Percentiles rank a stretch among this genome's conserved stretches.
phyloP scores from a whole-genome alignment of 768 basidiomycete species.

The Serendipita sp. region DNA sequence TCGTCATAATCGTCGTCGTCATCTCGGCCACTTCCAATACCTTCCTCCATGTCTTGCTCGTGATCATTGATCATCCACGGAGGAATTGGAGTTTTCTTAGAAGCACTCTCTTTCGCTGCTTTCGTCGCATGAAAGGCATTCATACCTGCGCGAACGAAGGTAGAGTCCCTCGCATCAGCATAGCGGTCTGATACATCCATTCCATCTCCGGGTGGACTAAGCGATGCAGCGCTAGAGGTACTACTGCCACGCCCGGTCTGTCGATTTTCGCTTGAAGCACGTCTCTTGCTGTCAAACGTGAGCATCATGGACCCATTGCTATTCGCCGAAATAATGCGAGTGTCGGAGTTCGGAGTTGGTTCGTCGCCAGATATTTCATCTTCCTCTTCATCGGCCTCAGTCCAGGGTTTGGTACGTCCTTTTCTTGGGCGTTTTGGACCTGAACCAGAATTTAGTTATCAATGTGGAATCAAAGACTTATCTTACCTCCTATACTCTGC shows the following conservation, averaged over 20 bases:
- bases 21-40: background rate
- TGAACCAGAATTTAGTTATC: background rate
- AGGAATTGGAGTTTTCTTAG: background rate
- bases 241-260: background rate
- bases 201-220: background rate
- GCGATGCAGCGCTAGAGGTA: background rate
- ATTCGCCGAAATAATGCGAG: background rate
- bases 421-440: conserved; percentile 2
- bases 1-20: background rate
- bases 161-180: background rate
- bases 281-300: conserved; percentile 1
- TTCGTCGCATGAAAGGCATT: background rate
- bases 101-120: background rate
- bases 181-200: background rate
- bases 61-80: background rate
- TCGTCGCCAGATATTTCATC: background rate
- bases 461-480: background rate
- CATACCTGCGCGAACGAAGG: background rate
- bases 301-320: background rate
- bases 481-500: background rate
- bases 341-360: background rate
- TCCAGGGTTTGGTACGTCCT: background rate
- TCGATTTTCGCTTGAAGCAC: background rate
- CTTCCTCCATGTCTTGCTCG: background rate
- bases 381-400: background rate